These are phyloP conservation scores for Hypomyces perniciosus DNA, from an alignment of 2,329 filamentous ascomycete genomes.

Conservation along the genomic window DNA sequence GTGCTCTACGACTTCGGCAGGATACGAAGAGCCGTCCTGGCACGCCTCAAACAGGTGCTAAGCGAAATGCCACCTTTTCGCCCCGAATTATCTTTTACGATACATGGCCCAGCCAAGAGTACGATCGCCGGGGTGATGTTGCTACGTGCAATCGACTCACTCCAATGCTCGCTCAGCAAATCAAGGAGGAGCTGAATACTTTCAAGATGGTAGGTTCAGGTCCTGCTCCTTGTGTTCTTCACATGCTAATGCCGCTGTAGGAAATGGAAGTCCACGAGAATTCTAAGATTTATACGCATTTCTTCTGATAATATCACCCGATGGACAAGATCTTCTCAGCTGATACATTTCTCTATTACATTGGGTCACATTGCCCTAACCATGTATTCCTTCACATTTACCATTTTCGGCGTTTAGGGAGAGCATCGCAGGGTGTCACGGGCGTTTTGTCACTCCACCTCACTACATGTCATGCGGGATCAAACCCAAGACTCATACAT, in stretches of 20 bases:
- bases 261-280: constrained; percentile 99
- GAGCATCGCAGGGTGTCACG: constrained; percentile 54
- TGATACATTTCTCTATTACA: constrained; percentile 20
- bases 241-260: constrained; percentile 47
- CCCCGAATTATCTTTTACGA: constrained; percentile 92
- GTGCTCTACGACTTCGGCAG: constrained; percentile 63
- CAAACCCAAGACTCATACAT: constrained; percentile 32
- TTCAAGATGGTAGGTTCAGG: constrained; percentile 73
- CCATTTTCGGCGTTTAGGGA: constrained; percentile 47
- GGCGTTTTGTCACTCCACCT: constrained; percentile 43
- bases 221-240: background rate
- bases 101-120: constrained; percentile 92
- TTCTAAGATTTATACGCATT: constrained; percentile 99
- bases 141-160: constrained; percentile 97
- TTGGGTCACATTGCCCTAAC: constrained; percentile 23
- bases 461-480: constrained; percentile 31
- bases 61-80: constrained; percentile 70
- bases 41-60: constrained; percentile 63
- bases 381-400: constrained; percentile 48
- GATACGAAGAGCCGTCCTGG: constrained; percentile 75
- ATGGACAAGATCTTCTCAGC: constrained; percentile 17
- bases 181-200: constrained; percentile 97
- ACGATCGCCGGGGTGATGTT: constrained; percentile 91
- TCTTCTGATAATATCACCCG: constrained; percentile 62
- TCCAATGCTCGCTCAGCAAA: constrained; percentile 95